Evolutionary conservation across 805 yeast species (phyloP), one percentile per base, ranked within the genome.

Genomic region (Yarrowia bubula): DNA sequence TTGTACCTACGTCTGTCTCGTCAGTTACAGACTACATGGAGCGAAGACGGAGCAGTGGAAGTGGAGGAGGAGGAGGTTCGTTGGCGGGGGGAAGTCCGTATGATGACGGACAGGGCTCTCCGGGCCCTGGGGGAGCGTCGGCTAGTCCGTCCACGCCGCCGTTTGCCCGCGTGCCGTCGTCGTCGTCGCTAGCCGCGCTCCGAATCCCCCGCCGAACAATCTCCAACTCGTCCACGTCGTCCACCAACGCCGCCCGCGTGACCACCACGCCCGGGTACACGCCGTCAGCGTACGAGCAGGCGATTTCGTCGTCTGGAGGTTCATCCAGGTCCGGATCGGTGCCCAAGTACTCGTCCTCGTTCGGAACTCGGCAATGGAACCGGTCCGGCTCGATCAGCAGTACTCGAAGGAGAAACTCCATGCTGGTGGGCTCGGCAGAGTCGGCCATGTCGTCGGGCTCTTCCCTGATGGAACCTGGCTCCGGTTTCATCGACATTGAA

Each of bases 341-440:
- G 65, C 74, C 67, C 38, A 66, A 53, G 39, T 69, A 64, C 62
- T 66, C 68, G 58, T 67, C 71, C 37, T 68, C 72, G 73, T 79
- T 80, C 72, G 81, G 77, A 17, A 67, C 73, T n/a, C 67, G 74
- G 17, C 76, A 63, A 42, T 62, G 70, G 70, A 68, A 68, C 41
- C 68, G 73, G 39, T 68, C 72, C 2, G 68, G 69, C n/a, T 69
- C 71, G 7, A 15, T 66, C 14, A 65, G 64, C 1, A 85, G 93
- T 0, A 86, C 92, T 0, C 77, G 89, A 57, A 80, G 87, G n/a
- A 78, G 89, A 22, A 76, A 77, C 58, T 77, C 83, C 10, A 75
- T 80, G 66, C 65, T 77, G 13, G 75, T 63, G 10, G 69, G 68
- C 33, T 66, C 74, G 4, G 67, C 73, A 6, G 68, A 68, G 55